These are phyloP conservation scores for Eutrema salsugineum DNA, from an alignment of 441 rosid species.

Conservation along the genomic window DNA sequence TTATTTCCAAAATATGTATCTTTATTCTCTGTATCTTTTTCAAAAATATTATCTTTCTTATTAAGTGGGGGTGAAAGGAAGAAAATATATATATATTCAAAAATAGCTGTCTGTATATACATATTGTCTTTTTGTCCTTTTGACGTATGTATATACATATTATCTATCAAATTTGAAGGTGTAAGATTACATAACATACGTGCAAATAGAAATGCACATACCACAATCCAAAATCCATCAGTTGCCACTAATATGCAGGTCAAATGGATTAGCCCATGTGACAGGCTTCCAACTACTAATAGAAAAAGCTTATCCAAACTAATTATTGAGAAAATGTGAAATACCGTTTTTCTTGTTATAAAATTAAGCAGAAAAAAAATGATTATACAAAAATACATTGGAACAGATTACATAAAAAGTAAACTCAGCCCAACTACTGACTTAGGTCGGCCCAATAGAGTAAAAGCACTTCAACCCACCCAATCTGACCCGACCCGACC, in stretches of 20 bases:
- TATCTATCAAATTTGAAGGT: neutral
- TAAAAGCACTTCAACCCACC: neutral
- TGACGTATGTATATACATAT: neutral
- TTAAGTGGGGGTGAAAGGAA: conserved; percentile 1
- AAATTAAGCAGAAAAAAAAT: neutral
- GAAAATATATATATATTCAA: neutral
- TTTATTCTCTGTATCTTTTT: neutral
- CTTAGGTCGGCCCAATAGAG: conserved; percentile 16
- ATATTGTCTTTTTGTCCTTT: neutral
- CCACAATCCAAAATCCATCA: neutral
- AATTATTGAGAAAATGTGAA: neutral
- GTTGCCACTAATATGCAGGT: neutral
- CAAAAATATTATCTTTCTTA: neutral
- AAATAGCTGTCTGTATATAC: neutral
- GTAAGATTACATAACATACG: neutral
- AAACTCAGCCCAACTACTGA: conserved; percentile 7
- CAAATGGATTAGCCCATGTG: neutral
- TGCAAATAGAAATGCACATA: neutral
- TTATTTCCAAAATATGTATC: neutral
- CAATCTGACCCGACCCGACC: conserved; percentile 10
- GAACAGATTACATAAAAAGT: neutral
- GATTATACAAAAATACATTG: neutral
- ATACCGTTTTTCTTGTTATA: neutral
- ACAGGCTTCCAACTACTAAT: neutral
- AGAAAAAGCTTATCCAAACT: neutral